Conservation (phyloP, 805 yeast species). For the Metschnikowia picachoensis region DNA sequence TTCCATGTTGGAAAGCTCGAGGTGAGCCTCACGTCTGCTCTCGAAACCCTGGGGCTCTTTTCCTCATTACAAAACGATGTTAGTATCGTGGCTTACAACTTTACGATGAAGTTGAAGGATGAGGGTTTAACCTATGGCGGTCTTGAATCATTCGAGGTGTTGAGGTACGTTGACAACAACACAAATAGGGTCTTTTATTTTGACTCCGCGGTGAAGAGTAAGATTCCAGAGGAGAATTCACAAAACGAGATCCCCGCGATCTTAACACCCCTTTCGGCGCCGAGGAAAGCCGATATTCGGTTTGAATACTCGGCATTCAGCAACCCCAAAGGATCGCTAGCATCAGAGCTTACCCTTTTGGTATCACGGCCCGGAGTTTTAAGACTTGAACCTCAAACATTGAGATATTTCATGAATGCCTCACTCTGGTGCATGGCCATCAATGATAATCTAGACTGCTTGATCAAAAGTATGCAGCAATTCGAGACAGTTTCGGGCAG, state of each 20-base stretch:
- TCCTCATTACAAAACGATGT: conserved; percentile 27
- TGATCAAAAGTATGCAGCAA: conserved; percentile 1
- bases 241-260: too few relatives aligned
- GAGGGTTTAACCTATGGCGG: conserved; percentile 46
- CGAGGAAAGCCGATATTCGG: conserved; percentile 44
- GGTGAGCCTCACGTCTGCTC: conserved; percentile 46
- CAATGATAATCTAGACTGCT: conserved; percentile 7
- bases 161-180: conserved; percentile 16
- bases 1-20: conserved; percentile 35
- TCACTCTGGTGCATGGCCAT: conserved; percentile 23
- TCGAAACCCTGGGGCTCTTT: conserved; percentile 40
- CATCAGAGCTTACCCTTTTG: conserved; percentile 36
- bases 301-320: conserved; percentile 40
- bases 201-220: not conserved
- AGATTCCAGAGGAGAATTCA: too few relatives aligned
- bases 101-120: conserved; percentile 43
- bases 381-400: conserved; percentile 19
- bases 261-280: too few relatives aligned
- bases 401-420: conserved; percentile 28
- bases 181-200: conserved; percentile 26
- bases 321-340: not conserved
- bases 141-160: conserved; percentile 30
- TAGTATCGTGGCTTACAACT: conserved; percentile 22
- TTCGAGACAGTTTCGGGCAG: not conserved
- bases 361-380: conserved; percentile 40